Conservation (phyloP, 1,284 basidiomycete species). For the Trichosporon faecale region DNA sequence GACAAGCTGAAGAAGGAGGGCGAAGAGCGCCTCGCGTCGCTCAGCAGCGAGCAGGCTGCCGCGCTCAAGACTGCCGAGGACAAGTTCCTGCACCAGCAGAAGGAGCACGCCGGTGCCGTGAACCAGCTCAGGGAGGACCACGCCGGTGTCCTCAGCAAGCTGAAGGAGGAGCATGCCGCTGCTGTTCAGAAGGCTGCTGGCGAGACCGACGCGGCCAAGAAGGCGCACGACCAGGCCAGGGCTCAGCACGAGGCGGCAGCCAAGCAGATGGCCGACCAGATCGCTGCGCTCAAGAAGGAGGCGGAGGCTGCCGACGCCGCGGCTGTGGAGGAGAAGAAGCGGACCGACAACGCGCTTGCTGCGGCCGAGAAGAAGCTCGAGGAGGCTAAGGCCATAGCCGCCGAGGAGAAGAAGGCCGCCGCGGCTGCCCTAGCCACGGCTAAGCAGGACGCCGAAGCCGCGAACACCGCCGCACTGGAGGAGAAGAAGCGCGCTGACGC, state of each 20-base stretch:
- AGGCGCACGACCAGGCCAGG: not conserved
- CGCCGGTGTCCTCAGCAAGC: not conserved
- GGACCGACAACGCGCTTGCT: not conserved
- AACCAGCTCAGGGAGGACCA: constrained; percentile 7
- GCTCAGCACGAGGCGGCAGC: not conserved
- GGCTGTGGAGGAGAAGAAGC: not conserved
- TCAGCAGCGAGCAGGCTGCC: not conserved
- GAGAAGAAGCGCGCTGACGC: not conserved
- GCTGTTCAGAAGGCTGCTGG: not conserved
- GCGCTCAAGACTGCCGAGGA: constrained; percentile 5
- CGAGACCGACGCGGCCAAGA: constrained; percentile 6
- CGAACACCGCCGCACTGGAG: not conserved
- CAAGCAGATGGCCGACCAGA: not conserved
- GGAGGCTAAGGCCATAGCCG: not conserved
- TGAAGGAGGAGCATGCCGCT: constrained; percentile 5
- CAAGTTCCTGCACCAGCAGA: not conserved
- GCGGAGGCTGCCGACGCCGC: not conserved
- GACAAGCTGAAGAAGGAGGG: not conserved
- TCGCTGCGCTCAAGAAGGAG: not conserved
- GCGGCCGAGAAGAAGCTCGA: not conserved
- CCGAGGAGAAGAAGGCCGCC: not conserved
- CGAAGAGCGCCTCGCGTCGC: not conserved
- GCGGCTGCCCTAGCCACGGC: not conserved
- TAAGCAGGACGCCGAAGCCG: constrained; percentile 10
- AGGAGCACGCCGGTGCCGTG: not conserved